These are phyloP conservation scores for Botryotinia narcissicola DNA, from an alignment of 2,329 filamentous ascomycete species.

Conservation along the genomic window DNA sequence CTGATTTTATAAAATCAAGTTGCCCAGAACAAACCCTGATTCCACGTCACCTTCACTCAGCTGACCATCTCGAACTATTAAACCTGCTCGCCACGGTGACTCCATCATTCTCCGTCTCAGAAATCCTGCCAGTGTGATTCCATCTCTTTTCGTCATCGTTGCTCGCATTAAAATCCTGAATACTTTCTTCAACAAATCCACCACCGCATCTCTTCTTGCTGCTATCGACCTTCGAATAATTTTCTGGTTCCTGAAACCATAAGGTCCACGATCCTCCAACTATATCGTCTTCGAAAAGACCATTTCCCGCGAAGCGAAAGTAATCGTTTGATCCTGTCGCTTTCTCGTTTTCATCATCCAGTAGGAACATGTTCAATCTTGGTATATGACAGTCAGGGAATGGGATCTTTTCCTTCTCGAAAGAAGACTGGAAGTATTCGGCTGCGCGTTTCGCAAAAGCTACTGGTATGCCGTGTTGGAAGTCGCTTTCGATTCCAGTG, in stretches of 20 bases:
- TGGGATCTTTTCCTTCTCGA: not conserved
- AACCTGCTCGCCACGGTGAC: not conserved
- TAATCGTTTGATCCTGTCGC: not conserved
- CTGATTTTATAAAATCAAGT: not conserved
- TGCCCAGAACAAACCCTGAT: rapidly evolving
- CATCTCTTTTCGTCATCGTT: rapidly evolving
- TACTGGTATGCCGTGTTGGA: not conserved
- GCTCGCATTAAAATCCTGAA: not conserved
- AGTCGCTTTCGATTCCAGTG: not conserved
- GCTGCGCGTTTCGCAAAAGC: not conserved
- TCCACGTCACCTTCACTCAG: not conserved
- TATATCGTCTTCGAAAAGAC: not conserved
- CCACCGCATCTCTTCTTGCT: not conserved
- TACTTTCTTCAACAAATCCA: not conserved
- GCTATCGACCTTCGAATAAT: not conserved
- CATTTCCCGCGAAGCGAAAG: not conserved
- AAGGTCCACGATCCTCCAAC: not conserved
- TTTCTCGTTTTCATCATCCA: not conserved
- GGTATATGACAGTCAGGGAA: not conserved
- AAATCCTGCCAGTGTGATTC: not conserved
- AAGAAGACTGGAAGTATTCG: not conserved
- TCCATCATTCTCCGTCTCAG: not conserved
- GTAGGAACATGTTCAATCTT: not conserved
- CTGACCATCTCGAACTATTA: not conserved
- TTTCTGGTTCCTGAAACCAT: not conserved